Percentiles rank a stretch among this genome's conserved stretches.
These are phyloP conservation scores for Nakaseomyces uthaithaninus DNA, from an alignment of 1,139 yeast species.

Conservation along the genomic window DNA sequence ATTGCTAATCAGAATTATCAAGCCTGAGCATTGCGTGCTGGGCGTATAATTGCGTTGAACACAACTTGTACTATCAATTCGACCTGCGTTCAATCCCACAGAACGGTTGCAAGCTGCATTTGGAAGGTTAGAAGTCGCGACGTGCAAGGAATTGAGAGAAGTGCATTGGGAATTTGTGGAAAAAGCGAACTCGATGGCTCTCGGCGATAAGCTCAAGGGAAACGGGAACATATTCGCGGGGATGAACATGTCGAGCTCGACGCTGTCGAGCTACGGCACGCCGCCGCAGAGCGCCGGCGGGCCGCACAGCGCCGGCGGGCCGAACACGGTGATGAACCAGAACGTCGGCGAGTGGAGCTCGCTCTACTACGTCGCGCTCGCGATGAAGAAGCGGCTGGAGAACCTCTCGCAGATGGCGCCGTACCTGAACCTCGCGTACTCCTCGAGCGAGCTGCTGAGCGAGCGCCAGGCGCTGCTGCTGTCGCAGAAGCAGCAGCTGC, in stretches of 20 bases:
- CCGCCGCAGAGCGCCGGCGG: background rate
- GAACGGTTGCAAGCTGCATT: no score
- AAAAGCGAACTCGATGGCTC: background rate
- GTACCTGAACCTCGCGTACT: conserved; percentile 52
- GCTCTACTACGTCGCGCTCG: conserved; percentile 61
- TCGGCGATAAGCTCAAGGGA: background rate
- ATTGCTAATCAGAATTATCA: no score
- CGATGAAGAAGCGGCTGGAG: conserved; percentile 50
- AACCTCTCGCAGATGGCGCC: conserved; percentile 65
- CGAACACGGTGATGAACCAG: conserved; percentile 44
- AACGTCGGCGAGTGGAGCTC: conserved; percentile 64
- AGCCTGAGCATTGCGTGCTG: no score
- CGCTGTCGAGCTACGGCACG: conserved; percentile 1
- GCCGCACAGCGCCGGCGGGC: conserved; percentile 5
- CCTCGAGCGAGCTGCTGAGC: conserved; percentile 57
- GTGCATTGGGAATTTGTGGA: no score
- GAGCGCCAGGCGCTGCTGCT: conserved; percentile 66
- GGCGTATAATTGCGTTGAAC: no score
- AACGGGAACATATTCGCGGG: conserved; percentile 2
- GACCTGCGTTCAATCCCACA: no score
- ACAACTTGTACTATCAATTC: no score
- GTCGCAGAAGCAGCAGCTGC: conserved; percentile 34
- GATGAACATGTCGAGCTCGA: conserved; percentile 1
- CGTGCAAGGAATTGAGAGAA: no score
- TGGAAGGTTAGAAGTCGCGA: no score